Conservation (phyloP, 2,329 filamentous ascomycete genomes). For the Fusarium begoniae region DNA sequence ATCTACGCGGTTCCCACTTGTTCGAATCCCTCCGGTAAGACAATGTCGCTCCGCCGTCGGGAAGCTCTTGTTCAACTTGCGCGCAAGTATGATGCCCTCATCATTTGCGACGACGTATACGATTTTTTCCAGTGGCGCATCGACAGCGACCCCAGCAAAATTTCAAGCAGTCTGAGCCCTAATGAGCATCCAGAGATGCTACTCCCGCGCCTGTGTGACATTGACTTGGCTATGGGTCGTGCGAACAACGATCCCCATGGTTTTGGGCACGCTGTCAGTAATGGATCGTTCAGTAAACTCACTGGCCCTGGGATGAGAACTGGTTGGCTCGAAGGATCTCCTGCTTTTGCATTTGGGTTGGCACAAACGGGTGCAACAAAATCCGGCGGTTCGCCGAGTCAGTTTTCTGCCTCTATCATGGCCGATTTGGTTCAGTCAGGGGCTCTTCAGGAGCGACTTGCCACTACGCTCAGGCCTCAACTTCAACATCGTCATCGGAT, state of each 20-base stretch:
- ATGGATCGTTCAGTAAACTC: constrained; percentile 92
- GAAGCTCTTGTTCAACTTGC: constrained; percentile 78
- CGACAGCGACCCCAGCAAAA: constrained; percentile 13
- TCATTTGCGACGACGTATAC: constrained; percentile 93
- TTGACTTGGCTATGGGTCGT: constrained; percentile 75
- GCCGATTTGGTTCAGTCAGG: constrained; percentile 58
- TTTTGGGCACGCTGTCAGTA: constrained; percentile 85
- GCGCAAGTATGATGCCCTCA: constrained; percentile 79
- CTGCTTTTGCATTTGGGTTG: constrained; percentile 60
- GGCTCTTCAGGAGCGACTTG: constrained; percentile 56
- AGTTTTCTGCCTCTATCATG: constrained; percentile 63
- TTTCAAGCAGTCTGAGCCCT: constrained; percentile 39
- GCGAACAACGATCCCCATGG: constrained; percentile 51
- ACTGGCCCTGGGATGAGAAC: constrained; percentile 82
- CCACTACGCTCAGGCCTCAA: constrained; percentile 53
- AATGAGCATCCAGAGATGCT: constrained; percentile 56
- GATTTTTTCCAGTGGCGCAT: constrained; percentile 85
- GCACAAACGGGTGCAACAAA: constrained; percentile 62
- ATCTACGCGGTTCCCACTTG: constrained; percentile 92
- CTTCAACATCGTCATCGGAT: constrained; percentile 57
- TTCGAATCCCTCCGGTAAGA: constrained; percentile 86
- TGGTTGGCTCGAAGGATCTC: constrained; percentile 85
- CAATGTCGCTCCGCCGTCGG: constrained; percentile 76
- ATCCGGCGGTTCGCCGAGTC: constrained; percentile 66
- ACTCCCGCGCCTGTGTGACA: constrained; percentile 80